Conservation (phyloP, 2,329 filamentous ascomycete species). For the Aotearoamyces nothofagi region DNA sequence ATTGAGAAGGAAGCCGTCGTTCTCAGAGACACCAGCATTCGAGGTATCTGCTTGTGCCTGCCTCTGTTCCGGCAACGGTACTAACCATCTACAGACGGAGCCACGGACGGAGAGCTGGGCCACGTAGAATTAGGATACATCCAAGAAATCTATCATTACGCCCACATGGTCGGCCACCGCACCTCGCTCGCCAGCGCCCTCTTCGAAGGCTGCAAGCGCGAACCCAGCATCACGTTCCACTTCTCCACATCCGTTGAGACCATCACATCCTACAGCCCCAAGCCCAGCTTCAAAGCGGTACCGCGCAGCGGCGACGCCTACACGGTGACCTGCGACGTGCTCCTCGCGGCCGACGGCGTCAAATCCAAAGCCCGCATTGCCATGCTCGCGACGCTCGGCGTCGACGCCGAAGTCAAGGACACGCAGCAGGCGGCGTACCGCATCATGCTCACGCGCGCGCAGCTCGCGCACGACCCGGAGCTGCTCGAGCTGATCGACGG, state of each 20-base stretch:
- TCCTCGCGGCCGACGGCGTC: constrained; percentile 40
- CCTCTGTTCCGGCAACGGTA: neutral
- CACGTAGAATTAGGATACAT: constrained; percentile 58
- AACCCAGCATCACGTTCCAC: constrained; percentile 51
- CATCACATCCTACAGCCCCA: constrained; percentile 42
- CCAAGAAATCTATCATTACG: constrained; percentile 51
- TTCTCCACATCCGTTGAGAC: constrained; percentile 42
- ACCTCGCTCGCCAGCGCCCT: constrained; percentile 54
- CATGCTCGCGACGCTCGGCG: constrained; percentile 34
- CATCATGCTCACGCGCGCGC: constrained; percentile 56
- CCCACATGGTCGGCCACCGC: constrained; percentile 70
- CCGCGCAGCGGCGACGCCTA: constrained; percentile 38
- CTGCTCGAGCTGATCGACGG: constrained; percentile 50
- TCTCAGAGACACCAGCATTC: constrained; percentile 56
- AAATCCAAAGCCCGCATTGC: constrained; percentile 34
- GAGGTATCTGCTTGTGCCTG: constrained; percentile 28
- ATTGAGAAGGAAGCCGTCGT: constrained; percentile 59
- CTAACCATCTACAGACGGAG: constrained; percentile 34
- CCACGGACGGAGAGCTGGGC: constrained; percentile 51
- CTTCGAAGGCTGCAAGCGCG: constrained; percentile 52
- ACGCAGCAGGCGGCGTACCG: constrained; percentile 67
- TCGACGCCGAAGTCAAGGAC: constrained; percentile 35
- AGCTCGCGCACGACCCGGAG: constrained; percentile 53
- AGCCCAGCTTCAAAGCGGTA: constrained; percentile 41
- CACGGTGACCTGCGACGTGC: constrained; percentile 34